Conservation (phyloP, 805 yeast species). For the Wickerhamomyces tratensis region DNA sequence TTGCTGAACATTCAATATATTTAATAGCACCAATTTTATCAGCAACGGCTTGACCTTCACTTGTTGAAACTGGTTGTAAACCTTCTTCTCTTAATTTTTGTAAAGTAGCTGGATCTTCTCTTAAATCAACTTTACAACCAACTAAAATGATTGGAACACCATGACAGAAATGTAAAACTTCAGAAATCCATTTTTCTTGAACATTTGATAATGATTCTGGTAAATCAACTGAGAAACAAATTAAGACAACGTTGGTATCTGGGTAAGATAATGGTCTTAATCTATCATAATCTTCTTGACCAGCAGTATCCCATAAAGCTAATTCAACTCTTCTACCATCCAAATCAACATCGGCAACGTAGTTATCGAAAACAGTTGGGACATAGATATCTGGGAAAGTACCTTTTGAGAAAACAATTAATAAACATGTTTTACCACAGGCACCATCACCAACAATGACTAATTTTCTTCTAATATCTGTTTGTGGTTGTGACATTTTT, state of each 20-base stretch:
- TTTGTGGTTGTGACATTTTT: no score
- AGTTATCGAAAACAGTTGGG: slow-evolving; percentile 96
- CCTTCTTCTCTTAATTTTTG: slow-evolving; percentile 25
- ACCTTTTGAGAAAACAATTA: slow-evolving; percentile 94
- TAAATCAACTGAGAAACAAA: slow-evolving; percentile 91
- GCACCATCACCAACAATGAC: slow-evolving; percentile 98
- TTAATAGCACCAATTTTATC: slow-evolving; percentile 95
- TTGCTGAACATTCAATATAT: slow-evolving; percentile 94
- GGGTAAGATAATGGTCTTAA: slow-evolving; percentile 85
- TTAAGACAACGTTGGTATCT: slow-evolving; percentile 94
- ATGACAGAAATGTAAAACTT: slow-evolving; percentile 92
- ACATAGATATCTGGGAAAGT: slow-evolving; percentile 97
- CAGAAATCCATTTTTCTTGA: slow-evolving; percentile 94
- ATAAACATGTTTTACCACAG: slow-evolving; percentile 91
- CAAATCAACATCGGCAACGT: slow-evolving; percentile 92
- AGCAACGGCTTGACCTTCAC: slow-evolving; percentile 87
- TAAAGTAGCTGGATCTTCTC: slow-evolving; percentile 46
- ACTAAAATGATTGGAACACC: slow-evolving; percentile 91
- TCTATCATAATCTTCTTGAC: slow-evolving; percentile 96
- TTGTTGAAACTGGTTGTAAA: slow-evolving; percentile 26
- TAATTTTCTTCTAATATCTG: slow-evolving; percentile 52
- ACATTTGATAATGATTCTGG: slow-evolving; percentile 92
- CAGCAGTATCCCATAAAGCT: slow-evolving; percentile 98
- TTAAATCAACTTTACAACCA: slow-evolving; percentile 88
- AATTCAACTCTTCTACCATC: slow-evolving; percentile 89